Evolutionary conservation across 495 filamentous ascomycete genomes (phyloP), one percentile per base, ranked within the genome.

Genomic region (Penicillium desertorum): DNA sequence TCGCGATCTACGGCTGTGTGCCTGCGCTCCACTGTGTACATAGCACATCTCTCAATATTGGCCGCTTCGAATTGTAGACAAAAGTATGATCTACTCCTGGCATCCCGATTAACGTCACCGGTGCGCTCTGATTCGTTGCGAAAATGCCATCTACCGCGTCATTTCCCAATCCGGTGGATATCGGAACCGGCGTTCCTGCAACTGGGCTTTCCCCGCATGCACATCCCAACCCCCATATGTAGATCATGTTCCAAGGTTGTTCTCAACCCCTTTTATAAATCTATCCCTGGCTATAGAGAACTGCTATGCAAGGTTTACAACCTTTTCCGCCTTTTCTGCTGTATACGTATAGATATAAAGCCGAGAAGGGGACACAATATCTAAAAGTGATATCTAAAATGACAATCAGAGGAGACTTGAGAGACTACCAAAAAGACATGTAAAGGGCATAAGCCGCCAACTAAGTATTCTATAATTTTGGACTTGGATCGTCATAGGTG

Each of bases 401-500:
- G 27, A 29, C 6, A 9, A 8, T 29, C 7, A 8, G 27, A 8
- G 27, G 9, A 29, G 27, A 29, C 23, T 8, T 8, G 9, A 8
- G 7, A 9, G 6, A 29, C 27, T 9, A 29, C 6, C 7, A 29
- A 29, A 29, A 29, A 29, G 27, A 9, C 27, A 29, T 9, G 23
- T 0, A 5, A 25, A 25, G 23, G 23, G 23, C 23, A 25, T 25
- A 25, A 25, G 6, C 27, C 1, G 27, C 27, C 27, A 8, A 9
- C 27, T 29, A n/a, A n/a, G n/a, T n/a, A 5, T 29, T 29, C 27
- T 29, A 29, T 54, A 17, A 19, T 20, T 29, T 44, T 23, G 22
- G 14, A 52, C 36, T 12, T 14, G 2, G 14, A 25, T 55, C 55
- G 51, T 62, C 55, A 61, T 58, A 44, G 9, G 17, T 30, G 12